These are phyloP conservation scores for Fusarium sp. DNA, from an alignment of 2,329 filamentous ascomycete species.

Conservation along the genomic window DNA sequence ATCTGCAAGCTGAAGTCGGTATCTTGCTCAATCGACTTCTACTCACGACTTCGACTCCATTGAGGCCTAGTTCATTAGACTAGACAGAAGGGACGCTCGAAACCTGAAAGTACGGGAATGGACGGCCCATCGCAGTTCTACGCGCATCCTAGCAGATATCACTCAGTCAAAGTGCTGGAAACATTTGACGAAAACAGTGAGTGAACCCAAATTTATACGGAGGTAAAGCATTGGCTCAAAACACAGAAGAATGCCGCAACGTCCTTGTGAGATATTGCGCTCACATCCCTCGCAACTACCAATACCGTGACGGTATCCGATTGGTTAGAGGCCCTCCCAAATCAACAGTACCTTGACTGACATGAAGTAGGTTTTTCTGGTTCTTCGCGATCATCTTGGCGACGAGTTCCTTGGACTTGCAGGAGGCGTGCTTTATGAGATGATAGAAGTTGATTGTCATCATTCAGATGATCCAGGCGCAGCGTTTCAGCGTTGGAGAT, in stretches of 20 bases:
- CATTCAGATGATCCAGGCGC: conserved; percentile 60
- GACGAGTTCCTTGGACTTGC: conserved; percentile 60
- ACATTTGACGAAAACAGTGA: conserved; percentile 46
- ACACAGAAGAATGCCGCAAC: conserved; percentile 58
- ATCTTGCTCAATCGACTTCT: neutral
- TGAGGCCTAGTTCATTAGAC: neutral
- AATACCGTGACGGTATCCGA: conserved; percentile 60
- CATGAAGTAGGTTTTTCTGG: conserved; percentile 54
- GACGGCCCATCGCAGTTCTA: conserved; percentile 2
- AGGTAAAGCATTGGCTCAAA: conserved; percentile 2
- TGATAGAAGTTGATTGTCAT: conserved; percentile 61
- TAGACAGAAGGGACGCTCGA: neutral
- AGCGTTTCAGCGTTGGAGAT: conserved; percentile 61
- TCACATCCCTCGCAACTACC: conserved; percentile 60
- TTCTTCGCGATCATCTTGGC: conserved; percentile 59
- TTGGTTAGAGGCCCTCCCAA: conserved; percentile 49
- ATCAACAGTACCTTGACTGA: neutral
- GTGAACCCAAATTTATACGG: neutral
- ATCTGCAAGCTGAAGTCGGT: neutral
- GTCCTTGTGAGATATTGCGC: conserved; percentile 60
- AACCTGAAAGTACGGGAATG: conserved; percentile 21
- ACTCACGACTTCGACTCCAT: neutral
- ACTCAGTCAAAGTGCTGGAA: neutral
- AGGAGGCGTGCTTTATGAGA: conserved; percentile 60
- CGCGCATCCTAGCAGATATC: neutral